These are phyloP conservation scores for Oenanthe javanica DNA, from an alignment of 140 eudicot genomes.

Conservation along the genomic window DNA sequence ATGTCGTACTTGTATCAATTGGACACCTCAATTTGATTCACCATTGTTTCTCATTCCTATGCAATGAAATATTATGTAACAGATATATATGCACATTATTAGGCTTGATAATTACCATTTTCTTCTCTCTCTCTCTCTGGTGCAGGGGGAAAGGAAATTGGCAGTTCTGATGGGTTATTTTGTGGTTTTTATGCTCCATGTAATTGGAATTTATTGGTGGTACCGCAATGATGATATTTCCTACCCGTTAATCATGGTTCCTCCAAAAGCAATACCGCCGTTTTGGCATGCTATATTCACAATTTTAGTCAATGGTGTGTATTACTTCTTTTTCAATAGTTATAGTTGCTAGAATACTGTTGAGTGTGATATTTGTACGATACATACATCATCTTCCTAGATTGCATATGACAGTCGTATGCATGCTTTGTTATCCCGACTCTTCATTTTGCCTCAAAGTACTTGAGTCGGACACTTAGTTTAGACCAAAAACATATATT, in stretches of 20 bases:
- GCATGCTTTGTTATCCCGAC: not conserved
- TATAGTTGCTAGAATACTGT: not conserved
- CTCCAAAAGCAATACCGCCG: conserved; percentile 85
- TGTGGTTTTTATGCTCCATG: conserved; percentile 54
- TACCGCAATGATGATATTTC: conserved; percentile 59
- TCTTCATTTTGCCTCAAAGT: not conserved
- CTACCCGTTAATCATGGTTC: conserved; percentile 76
- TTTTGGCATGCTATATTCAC: conserved; percentile 89
- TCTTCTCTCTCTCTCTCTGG: not conserved
- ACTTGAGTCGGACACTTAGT: not conserved
- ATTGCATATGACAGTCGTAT: not conserved
- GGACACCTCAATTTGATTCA: not conserved
- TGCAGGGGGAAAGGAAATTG: conserved; percentile 80
- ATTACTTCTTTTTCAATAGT: not conserved
- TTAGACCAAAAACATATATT: not conserved
- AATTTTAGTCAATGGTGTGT: conserved; percentile 80
- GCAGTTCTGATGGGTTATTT: conserved; percentile 56
- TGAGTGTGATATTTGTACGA: not conserved
- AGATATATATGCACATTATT: not conserved
- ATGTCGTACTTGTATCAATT: not conserved
- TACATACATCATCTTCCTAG: not conserved
- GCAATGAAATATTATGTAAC: not conserved
- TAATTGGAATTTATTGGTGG: conserved; percentile 90
- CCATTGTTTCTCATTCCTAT: not conserved
- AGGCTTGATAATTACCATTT: conserved; percentile 7